These are phyloP conservation scores for Pestalotiopsis sp. DNA, from an alignment of 2,329 filamentous ascomycete genomes.

Conservation along the genomic window DNA sequence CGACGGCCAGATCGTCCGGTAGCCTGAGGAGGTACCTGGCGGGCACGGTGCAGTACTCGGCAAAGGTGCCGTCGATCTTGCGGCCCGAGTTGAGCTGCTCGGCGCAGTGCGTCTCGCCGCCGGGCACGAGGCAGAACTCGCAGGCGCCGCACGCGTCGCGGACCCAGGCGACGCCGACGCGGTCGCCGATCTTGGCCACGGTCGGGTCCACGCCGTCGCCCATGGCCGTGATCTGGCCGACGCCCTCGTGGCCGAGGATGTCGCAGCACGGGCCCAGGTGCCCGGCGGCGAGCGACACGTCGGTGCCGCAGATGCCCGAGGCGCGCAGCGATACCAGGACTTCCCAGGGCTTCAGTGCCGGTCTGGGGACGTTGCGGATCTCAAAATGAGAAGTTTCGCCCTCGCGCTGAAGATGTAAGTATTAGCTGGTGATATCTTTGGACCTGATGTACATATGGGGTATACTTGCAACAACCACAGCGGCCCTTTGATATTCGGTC, in stretches of 20 bases:
- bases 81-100: constrained; percentile 35
- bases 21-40: constrained; percentile 35
- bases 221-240: constrained; percentile 39
- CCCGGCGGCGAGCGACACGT: constrained; percentile 39
- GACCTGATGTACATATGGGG: neutral
- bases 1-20: constrained; percentile 27
- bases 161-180: constrained; percentile 42
- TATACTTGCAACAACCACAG: constrained; percentile 7
- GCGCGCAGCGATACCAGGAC: constrained; percentile 37
- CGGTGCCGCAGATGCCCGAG: constrained; percentile 42
- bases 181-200: constrained; percentile 31
- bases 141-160: constrained; percentile 39
- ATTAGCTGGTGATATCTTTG: neutral
- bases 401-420: neutral
- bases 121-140: constrained; percentile 31
- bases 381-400: constrained; percentile 16
- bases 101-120: constrained; percentile 39
- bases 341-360: constrained; percentile 29
- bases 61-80: constrained; percentile 40
- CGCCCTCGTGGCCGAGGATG: constrained; percentile 47
- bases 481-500: neutral
- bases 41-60: constrained; percentile 39
- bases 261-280: constrained; percentile 36
- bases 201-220: constrained; percentile 35
- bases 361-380: constrained; percentile 25